phyloP scores from a whole-genome alignment of 148 eudicot species.

The Polygonum aviculare region DNA sequence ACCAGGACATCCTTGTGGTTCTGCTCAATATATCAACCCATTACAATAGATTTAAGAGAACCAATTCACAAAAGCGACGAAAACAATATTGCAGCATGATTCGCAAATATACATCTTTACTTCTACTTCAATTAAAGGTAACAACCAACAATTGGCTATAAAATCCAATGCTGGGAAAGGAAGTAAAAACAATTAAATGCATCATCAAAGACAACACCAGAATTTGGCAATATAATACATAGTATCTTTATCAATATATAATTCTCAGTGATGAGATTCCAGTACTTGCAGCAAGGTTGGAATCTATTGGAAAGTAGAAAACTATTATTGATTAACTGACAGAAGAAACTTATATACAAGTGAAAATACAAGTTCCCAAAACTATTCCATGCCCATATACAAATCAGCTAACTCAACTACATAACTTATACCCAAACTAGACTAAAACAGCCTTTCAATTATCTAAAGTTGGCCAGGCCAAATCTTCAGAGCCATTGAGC shows the following conservation, averaged over 20 bases:
- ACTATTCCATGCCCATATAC: background rate
- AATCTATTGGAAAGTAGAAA: background rate
- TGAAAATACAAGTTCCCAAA: no score
- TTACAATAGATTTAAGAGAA: background rate
- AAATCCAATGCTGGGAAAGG: background rate
- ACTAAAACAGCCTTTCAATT: background rate
- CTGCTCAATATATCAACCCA: slow-evolving; percentile 26
- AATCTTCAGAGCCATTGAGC: background rate
- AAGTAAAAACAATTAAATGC: background rate
- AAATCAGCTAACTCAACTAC: background rate
- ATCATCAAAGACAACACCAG: no score
- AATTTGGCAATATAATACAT: no score
- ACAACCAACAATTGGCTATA: background rate
- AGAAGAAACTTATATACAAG: background rate
- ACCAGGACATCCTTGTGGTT: slow-evolving; percentile 94
- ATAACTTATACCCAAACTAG: background rate
- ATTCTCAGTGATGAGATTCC: background rate
- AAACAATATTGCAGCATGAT: background rate
- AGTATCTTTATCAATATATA: no score
- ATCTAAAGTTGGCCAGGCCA: background rate
- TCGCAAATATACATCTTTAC: background rate
- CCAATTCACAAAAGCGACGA: background rate
- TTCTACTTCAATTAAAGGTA: background rate
- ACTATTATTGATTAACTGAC: background rate
- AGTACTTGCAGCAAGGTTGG: background rate